These are phyloP conservation scores for Pinus taeda DNA, from an alignment of 75 land plant species.

Conservation along the genomic window DNA sequence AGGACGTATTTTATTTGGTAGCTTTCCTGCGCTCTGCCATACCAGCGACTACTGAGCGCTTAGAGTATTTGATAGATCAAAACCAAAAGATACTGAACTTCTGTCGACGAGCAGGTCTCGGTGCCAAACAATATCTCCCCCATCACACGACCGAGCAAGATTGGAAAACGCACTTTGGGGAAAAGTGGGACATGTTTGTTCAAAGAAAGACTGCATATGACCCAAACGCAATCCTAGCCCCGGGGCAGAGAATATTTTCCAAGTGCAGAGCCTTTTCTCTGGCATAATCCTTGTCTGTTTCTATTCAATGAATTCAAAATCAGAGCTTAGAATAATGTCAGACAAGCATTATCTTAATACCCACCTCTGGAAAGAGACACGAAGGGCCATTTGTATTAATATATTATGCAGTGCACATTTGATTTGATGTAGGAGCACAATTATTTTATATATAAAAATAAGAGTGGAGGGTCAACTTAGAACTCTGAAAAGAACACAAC, in stretches of 20 bases:
- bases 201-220: conserved; percentile 49
- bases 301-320: too few relatives aligned
- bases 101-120: conserved; percentile 30
- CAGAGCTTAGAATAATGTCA: too few relatives aligned
- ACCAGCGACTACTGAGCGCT: conserved; percentile 19
- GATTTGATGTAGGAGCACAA: too few relatives aligned
- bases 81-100: conserved; percentile 45
- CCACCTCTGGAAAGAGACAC: too few relatives aligned
- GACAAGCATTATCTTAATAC: too few relatives aligned
- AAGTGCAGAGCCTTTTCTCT: conserved; percentile 5
- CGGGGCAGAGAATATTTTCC: conserved; percentile 73
- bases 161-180: conserved; percentile 72
- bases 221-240: conserved; percentile 65
- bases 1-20: conserved; percentile 68
- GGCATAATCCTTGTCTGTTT: too few relatives aligned
- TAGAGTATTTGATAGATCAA: conserved; percentile 27
- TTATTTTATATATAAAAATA: too few relatives aligned
- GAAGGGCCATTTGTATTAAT: too few relatives aligned
- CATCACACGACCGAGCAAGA: conserved; percentile 49
- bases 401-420: too few relatives aligned
- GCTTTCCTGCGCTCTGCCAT: conserved; percentile 60
- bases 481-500: too few relatives aligned
- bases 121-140: conserved; percentile 70
- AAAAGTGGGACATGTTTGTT: conserved; percentile 36
- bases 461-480: too few relatives aligned